Conservation (phyloP, 108 stramenopile species). For the Nitzschia inconspicua region DNA sequence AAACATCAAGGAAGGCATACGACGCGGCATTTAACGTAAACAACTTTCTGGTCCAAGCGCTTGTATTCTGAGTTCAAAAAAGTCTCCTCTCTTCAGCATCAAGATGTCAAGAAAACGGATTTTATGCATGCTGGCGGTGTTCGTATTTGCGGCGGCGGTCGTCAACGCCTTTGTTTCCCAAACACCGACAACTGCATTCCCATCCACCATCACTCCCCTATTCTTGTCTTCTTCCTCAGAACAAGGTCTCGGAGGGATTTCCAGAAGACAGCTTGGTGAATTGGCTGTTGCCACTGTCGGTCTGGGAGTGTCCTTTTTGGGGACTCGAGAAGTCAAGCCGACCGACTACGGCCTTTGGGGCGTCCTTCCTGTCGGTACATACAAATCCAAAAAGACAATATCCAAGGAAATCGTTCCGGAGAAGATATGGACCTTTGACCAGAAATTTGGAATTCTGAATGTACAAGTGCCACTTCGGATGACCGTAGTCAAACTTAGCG, state of each 20-base stretch:
- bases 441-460: constrained; percentile 92
- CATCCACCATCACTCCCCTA: not conserved
- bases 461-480: constrained; percentile 91
- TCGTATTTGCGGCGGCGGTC: not conserved
- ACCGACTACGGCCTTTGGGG: constrained; percentile 89
- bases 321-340: constrained; percentile 62
- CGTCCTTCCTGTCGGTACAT: constrained; percentile 85
- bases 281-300: constrained; percentile 56
- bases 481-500: constrained; percentile 73
- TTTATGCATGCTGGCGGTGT: no score
- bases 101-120: no score
- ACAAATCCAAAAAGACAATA: constrained; percentile 86
- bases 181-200: not conserved
- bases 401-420: constrained; percentile 71
- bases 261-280: constrained; percentile 58
- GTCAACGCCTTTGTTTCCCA: constrained; percentile 2
- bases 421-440: constrained; percentile 91
- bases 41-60: no score
- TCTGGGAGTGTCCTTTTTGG: constrained; percentile 56
- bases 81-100: no score
- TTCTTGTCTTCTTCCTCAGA: not conserved
- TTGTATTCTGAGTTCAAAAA: no score
- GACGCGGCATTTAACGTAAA: no score
- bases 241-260: constrained; percentile 12
- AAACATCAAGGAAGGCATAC: no score